Evolutionary conservation across 768 basidiomycete genomes (phyloP).

Genomic region (Podaxis pistillaris): DNA sequence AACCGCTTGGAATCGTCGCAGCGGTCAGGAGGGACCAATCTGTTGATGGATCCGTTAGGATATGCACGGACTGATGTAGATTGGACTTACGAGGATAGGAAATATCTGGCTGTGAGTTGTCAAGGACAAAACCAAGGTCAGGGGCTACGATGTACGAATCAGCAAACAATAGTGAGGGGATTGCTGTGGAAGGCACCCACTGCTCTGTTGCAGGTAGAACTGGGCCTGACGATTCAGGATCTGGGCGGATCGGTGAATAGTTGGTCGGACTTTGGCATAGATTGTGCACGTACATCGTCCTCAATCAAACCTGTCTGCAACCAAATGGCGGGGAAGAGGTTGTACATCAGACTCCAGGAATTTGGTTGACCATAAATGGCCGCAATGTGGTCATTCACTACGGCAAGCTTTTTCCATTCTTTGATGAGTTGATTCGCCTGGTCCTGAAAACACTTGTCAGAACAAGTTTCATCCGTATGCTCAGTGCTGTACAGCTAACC

Average conservation of each 20-base stretch:
- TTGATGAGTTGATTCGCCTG: slow-evolving; percentile 1
- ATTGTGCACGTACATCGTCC: slow-evolving; percentile 10
- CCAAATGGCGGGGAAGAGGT: slow-evolving; percentile 49
- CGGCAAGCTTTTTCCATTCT: slow-evolving; percentile 17
- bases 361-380: slow-evolving; percentile 18
- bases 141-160: background rate
- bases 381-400: slow-evolving; percentile 15
- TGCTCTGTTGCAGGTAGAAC: slow-evolving; percentile 13
- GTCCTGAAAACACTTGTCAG: background rate
- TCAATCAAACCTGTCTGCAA: slow-evolving; percentile 39
- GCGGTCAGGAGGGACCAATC: slow-evolving; percentile 55
- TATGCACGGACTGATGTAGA: background rate
- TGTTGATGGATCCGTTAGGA: slow-evolving; percentile 3
- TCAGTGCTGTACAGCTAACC: background rate
- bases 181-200: slow-evolving; percentile 2
- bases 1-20: slow-evolving; percentile 32
- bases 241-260: background rate
- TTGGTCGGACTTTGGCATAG: slow-evolving; percentile 15
- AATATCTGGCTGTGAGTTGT: slow-evolving; percentile 23
- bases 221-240: slow-evolving; percentile 16
- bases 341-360: slow-evolving; percentile 48
- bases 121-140: slow-evolving; percentile 21
- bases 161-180: background rate
- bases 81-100: background rate
- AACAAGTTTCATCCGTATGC: background rate